Conservation (phyloP, 805 yeast genomes). For the Sungouiozyma intestinalis region DNA sequence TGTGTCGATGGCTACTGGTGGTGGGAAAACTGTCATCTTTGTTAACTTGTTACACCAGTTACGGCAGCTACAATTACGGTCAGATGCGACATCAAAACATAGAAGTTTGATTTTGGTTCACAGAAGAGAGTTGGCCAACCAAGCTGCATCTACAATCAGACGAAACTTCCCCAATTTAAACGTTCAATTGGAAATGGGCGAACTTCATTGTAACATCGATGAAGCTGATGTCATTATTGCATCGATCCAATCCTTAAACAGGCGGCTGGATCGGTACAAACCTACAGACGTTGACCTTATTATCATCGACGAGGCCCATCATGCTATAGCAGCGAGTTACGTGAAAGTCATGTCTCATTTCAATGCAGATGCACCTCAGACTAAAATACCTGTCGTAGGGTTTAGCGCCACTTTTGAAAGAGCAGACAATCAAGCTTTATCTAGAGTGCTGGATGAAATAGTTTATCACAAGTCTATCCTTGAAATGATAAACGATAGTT, state of each 20-base stretch:
- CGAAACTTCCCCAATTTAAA: slow-evolving; percentile 38
- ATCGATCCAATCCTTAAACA: slow-evolving; percentile 56
- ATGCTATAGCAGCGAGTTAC: slow-evolving; percentile 69
- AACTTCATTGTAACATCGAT: slow-evolving; percentile 19
- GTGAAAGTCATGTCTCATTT: slow-evolving; percentile 48
- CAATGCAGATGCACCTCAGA: slow-evolving; percentile 32
- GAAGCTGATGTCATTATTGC: slow-evolving; percentile 62
- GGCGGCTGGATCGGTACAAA: slow-evolving; percentile 40
- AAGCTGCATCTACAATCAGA: slow-evolving; percentile 46
- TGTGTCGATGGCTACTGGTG: slow-evolving; percentile 85
- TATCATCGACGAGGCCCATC: slow-evolving; percentile 88
- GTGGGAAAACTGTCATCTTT: slow-evolving; percentile 85
- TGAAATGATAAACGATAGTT: slow-evolving; percentile 57
- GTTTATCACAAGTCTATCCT: slow-evolving; percentile 57
- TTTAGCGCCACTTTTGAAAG: slow-evolving; percentile 83
- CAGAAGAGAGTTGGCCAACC: slow-evolving; percentile 65
- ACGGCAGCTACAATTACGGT: slow-evolving; percentile 1
- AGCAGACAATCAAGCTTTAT: slow-evolving; percentile 55
- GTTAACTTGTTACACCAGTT: slow-evolving; percentile 40
- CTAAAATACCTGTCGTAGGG: slow-evolving; percentile 56
- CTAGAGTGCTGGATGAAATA: slow-evolving; percentile 55
- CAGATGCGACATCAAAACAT: slow-evolving; percentile 2
- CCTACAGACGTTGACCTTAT: slow-evolving; percentile 53
- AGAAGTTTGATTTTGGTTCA: slow-evolving; percentile 61
- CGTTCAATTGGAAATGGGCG: slow-evolving; percentile 66